Evolutionary conservation across 2,329 filamentous ascomycete species (phyloP).

Genomic region (Calonectria ilicicola): DNA sequence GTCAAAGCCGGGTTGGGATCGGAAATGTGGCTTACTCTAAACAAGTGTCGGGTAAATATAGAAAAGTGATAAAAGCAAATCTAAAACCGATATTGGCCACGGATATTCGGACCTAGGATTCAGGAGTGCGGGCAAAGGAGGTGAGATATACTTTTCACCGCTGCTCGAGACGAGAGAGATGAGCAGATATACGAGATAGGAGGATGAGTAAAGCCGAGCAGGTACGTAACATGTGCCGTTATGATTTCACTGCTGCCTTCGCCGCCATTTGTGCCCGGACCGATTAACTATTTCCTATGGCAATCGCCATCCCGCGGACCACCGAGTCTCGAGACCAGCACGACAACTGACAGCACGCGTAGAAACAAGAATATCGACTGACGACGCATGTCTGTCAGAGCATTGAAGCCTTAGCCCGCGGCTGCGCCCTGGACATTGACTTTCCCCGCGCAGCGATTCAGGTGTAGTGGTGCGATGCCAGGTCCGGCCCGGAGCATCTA

Average conservation of each 20-base stretch:
- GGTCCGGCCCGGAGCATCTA: neutral
- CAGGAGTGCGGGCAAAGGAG: neutral
- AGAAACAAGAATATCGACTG: conserved; percentile 35
- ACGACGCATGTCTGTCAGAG: conserved; percentile 38
- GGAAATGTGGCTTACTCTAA: conserved; percentile 3
- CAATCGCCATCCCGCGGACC: conserved; percentile 19
- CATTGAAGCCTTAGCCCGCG: conserved; percentile 19
- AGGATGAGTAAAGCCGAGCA: conserved; percentile 13
- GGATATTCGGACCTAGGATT: neutral
- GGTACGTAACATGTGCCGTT: conserved; percentile 1
- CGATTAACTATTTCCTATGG: conserved; percentile 14
- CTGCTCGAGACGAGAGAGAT: neutral
- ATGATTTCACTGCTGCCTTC: neutral
- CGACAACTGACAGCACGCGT: conserved; percentile 26
- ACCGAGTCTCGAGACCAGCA: conserved; percentile 18
- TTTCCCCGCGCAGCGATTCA: neutral
- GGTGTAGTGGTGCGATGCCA: neutral
- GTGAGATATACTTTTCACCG: conserved; percentile 17
- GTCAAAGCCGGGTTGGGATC: neutral
- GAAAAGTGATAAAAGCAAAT: neutral
- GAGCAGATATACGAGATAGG: conserved; percentile 18
- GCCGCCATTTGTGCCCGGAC: conserved; percentile 17
- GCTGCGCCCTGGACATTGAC: conserved; percentile 10
- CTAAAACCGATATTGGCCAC: conserved; percentile 3
- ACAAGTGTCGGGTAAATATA: conserved; percentile 4